Conservation (phyloP, 139 green algal genomes). For the Chlamydomonas sp. region DNA sequence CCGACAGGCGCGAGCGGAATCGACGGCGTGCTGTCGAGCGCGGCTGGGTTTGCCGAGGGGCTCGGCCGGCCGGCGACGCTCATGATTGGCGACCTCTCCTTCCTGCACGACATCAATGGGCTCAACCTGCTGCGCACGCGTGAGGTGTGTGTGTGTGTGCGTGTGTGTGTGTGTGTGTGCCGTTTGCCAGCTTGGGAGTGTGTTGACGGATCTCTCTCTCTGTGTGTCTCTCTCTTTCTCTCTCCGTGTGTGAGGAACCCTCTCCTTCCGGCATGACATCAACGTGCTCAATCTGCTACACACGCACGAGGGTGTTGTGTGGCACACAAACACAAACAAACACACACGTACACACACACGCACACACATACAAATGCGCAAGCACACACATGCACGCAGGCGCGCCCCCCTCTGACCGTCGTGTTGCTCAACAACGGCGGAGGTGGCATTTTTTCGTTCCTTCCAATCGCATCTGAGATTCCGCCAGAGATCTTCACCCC, state of each 20-base stretch:
- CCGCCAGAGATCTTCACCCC: slow-evolving; percentile 61
- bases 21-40: slow-evolving; percentile 87
- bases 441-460: slow-evolving; percentile 94
- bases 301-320: slow-evolving; percentile 40
- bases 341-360: too few species aligned
- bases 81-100: slow-evolving; percentile 94
- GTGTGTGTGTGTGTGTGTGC: too few species aligned
- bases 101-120: slow-evolving; percentile 95
- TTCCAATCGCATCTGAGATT: slow-evolving; percentile 76
- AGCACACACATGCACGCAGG: slow-evolving; percentile 15
- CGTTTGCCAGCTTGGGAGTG: too few species aligned
- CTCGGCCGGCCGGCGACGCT: slow-evolving; percentile 71
- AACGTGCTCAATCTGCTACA: slow-evolving; percentile 88
- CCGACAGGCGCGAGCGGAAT: slow-evolving; percentile 94
- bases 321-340: too few species aligned
- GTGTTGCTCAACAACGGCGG: slow-evolving; percentile 95
- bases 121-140: slow-evolving; percentile 75
- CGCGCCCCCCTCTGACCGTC: slow-evolving; percentile 75
- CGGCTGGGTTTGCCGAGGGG: slow-evolving; percentile 79
- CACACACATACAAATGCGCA: too few species aligned
- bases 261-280: slow-evolving; percentile 95
- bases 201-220: too few species aligned
- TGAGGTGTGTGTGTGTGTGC: too few species aligned
- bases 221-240: background rate
- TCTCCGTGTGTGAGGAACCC: too few species aligned